Evolutionary conservation across 2,329 filamentous ascomycete species (phyloP).

Genomic region (Zarea fungicola): DNA sequence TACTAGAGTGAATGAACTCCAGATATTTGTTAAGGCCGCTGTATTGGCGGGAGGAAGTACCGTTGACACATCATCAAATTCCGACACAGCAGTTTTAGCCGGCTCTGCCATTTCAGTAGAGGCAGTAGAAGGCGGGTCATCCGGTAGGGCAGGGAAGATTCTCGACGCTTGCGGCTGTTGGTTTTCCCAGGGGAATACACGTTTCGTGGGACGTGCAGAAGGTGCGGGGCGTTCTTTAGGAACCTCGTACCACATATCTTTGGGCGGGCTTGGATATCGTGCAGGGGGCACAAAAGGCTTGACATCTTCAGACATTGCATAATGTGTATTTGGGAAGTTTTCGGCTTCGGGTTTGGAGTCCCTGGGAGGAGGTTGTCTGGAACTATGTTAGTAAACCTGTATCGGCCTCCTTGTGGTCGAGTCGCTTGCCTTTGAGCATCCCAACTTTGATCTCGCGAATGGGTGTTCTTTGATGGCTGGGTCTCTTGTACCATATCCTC

Average conservation of each 20-base stretch:
- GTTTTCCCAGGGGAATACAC: slow-evolving; percentile 89
- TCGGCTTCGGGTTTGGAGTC: slow-evolving; percentile 77
- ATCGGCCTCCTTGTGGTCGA: too few relatives aligned
- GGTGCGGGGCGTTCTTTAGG: slow-evolving; percentile 58
- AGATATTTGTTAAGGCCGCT: slow-evolving; percentile 51
- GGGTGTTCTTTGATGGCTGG: slow-evolving; percentile 18
- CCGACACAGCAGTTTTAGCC: slow-evolving; percentile 16
- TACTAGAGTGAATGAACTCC: slow-evolving; percentile 66
- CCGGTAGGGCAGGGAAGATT: slow-evolving; percentile 45
- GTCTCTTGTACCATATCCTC: slow-evolving; percentile 16
- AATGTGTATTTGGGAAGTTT: slow-evolving; percentile 73
- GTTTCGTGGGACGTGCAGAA: slow-evolving; percentile 50
- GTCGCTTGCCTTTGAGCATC: slow-evolving; percentile 52
- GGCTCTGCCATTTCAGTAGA: slow-evolving; percentile 15
- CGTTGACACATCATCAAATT: neutral
- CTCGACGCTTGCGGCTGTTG: slow-evolving; percentile 58
- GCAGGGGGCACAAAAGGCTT: slow-evolving; percentile 71
- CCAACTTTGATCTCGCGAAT: slow-evolving; percentile 37
- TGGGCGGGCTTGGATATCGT: slow-evolving; percentile 76
- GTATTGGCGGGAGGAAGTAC: slow-evolving; percentile 6
- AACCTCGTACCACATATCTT: slow-evolving; percentile 83
- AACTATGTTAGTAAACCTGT: slow-evolving; percentile 16
- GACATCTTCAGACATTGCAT: slow-evolving; percentile 75
- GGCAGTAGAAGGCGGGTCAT: slow-evolving; percentile 18
- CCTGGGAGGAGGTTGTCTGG: slow-evolving; percentile 56